phyloP scores from a whole-genome alignment of 129 eudicot species.

The Lactuca sativa region DNA sequence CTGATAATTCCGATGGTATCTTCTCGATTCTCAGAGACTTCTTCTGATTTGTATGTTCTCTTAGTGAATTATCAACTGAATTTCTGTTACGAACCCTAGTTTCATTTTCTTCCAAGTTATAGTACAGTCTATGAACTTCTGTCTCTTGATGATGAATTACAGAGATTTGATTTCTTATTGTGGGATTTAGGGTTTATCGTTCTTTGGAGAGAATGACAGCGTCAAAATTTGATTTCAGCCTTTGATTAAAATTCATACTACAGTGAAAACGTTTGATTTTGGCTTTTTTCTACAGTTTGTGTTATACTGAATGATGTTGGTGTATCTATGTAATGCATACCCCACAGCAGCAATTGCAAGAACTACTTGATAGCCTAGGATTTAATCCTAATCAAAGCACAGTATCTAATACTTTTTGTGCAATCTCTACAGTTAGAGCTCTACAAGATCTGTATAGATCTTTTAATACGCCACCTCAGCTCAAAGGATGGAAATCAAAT shows the following conservation, averaged over 20 bases:
- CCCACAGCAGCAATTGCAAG: too few relatives aligned
- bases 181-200: background rate
- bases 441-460: constrained; percentile 76
- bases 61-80: background rate
- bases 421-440: constrained; percentile 52
- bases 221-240: background rate
- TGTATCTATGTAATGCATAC: constrained; percentile 3
- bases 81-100: background rate
- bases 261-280: background rate
- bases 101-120: background rate
- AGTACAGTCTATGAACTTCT: background rate
- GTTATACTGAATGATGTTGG: constrained; percentile 4
- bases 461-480: constrained; percentile 64
- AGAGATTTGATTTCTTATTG: constrained; percentile 6
- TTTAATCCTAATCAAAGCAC: background rate
- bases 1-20: constrained; percentile 62
- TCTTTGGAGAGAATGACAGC: background rate
- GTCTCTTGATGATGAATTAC: background rate
- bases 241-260: background rate
- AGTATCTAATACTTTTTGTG: constrained; percentile 7
- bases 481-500: constrained; percentile 60
- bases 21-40: background rate
- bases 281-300: constrained; percentile 10
- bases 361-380: background rate
- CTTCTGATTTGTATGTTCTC: background rate